These are phyloP conservation scores for Geum urbanum DNA, from an alignment of 306 rosid genomes.

Conservation along the genomic window DNA sequence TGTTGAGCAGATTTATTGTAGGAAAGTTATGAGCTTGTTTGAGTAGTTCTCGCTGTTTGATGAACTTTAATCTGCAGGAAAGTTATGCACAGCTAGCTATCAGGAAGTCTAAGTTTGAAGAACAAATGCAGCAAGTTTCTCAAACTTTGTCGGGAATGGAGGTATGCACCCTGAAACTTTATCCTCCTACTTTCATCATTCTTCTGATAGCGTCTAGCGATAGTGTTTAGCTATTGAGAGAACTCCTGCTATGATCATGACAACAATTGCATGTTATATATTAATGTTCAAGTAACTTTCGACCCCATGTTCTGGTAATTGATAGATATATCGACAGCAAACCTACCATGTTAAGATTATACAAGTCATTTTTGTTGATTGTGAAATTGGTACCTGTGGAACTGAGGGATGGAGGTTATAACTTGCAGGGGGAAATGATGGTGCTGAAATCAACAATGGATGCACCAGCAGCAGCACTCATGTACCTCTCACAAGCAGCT, in stretches of 20 bases:
- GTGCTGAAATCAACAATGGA: slow-evolving; percentile 35
- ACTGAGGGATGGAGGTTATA: slow-evolving; percentile 23
- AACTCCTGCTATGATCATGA: neutral
- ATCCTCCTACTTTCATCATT: neutral
- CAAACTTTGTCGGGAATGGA: slow-evolving; percentile 42
- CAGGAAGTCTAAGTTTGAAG: slow-evolving; percentile 53
- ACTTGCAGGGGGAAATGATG: slow-evolving; percentile 52
- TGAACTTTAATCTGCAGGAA: slow-evolving; percentile 38
- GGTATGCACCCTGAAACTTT: slow-evolving; percentile 38
- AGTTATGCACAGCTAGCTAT: slow-evolving; percentile 37
- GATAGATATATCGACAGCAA: neutral
- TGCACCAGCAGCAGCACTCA: slow-evolving; percentile 23
- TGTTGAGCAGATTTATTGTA: neutral
- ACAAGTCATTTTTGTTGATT: neutral
- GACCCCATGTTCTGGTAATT: neutral
- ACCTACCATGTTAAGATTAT: neutral
- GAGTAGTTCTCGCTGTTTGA: neutral
- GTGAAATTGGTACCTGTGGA: neutral
- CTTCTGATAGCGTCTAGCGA: neutral
- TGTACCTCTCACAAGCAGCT: slow-evolving; percentile 36
- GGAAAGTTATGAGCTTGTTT: neutral
- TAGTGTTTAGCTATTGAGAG: neutral
- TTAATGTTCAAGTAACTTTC: neutral
- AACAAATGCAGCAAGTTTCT: slow-evolving; percentile 50
- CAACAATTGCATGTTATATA: neutral